Percentiles rank a stretch among this genome's conserved stretches.
phyloP scores from a whole-genome alignment of 805 yeast genomes.

The Saccharomycopsis sp. region DNA sequence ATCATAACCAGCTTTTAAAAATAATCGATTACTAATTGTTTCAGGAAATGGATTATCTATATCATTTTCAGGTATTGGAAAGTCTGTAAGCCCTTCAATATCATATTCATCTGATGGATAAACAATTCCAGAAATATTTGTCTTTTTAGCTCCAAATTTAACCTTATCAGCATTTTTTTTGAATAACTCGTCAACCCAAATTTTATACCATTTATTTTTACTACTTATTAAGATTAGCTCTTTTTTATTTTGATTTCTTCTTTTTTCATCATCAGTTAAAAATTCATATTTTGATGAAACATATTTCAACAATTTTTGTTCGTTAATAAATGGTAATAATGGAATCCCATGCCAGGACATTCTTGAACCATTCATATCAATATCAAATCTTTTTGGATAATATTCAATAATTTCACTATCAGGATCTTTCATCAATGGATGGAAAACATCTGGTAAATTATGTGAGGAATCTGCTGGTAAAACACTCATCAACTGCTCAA shows the following conservation, averaged over 20 bases:
- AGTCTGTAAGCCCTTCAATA: slow-evolving; percentile 27
- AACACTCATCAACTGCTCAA: slow-evolving; percentile 90
- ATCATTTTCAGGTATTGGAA: slow-evolving; percentile 35
- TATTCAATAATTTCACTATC: slow-evolving; percentile 82
- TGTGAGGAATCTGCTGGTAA: slow-evolving; percentile 91
- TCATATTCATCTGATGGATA: slow-evolving; percentile 25
- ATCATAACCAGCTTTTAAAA: slow-evolving; percentile 26
- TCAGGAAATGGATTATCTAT: slow-evolving; percentile 31
- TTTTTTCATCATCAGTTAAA: slow-evolving; percentile 55
- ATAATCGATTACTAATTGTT: slow-evolving; percentile 30
- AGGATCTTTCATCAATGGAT: slow-evolving; percentile 70
- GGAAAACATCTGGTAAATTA: slow-evolving; percentile 69
- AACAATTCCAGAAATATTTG: slow-evolving; percentile 27
- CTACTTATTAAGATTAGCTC: slow-evolving; percentile 64
- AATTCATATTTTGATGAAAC: slow-evolving; percentile 55
- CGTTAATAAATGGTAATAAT: slow-evolving; percentile 83
- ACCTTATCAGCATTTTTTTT: slow-evolving; percentile 22
- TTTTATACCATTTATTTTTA: slow-evolving; percentile 35
- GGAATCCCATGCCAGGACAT: slow-evolving; percentile 96
- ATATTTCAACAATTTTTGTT: slow-evolving; percentile 52
- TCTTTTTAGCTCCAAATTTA: slow-evolving; percentile 18
- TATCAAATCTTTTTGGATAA: slow-evolving; percentile 78
- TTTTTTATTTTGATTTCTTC: slow-evolving; percentile 59
- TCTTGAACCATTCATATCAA: slow-evolving; percentile 93
- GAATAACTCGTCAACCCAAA: slow-evolving; percentile 24